A percentile compares a stretch with the other conserved stretches of the same genome.
Evolutionary conservation across 2,329 filamentous ascomycete species (phyloP).

Genomic region (Talaromyces albobiverticillius): DNA sequence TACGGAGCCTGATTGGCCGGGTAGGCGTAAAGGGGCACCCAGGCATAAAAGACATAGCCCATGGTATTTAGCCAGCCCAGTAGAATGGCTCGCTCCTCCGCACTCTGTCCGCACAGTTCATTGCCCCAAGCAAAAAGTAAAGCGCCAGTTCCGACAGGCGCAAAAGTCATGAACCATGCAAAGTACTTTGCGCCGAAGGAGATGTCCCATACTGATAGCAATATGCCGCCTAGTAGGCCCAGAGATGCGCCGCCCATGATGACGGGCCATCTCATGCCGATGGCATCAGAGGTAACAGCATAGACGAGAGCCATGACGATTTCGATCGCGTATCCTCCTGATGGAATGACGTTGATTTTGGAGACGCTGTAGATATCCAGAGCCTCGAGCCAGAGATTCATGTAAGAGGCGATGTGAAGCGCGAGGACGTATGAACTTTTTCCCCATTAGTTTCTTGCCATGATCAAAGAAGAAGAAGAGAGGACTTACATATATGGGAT

Average conservation of each 20-base stretch:
- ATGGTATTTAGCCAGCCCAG: slow-evolving; percentile 14
- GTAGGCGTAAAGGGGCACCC: slow-evolving; percentile 15
- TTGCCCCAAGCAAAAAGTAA: slow-evolving; percentile 15
- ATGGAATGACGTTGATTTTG: slow-evolving; percentile 14
- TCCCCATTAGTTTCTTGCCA: not conserved
- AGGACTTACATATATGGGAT: slow-evolving; percentile 15
- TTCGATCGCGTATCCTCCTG: slow-evolving; percentile 13
- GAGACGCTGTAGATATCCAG: slow-evolving; percentile 11
- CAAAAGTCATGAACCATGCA: slow-evolving; percentile 14
- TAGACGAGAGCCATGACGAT: slow-evolving; percentile 14
- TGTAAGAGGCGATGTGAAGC: slow-evolving; percentile 15
- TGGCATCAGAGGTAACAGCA: slow-evolving; percentile 11
- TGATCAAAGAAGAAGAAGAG: not conserved
- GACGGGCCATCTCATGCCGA: slow-evolving; percentile 11
- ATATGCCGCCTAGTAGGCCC: slow-evolving; percentile 8
- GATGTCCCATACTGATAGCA: slow-evolving; percentile 12
- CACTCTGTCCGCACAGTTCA: slow-evolving; percentile 12
- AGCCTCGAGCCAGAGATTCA: slow-evolving; percentile 15
- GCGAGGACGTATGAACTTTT: slow-evolving; percentile 14
- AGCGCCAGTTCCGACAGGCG: slow-evolving; percentile 12
- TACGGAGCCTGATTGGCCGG: slow-evolving; percentile 11
- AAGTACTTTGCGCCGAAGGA: slow-evolving; percentile 15
- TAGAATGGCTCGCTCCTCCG: slow-evolving; percentile 14
- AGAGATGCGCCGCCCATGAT: slow-evolving; percentile 13
- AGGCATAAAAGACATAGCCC: slow-evolving; percentile 14